Base-by-base conservation (phyloP, 2,329 filamentous ascomycete species). In the Dothideomycetes sp. region DNA sequence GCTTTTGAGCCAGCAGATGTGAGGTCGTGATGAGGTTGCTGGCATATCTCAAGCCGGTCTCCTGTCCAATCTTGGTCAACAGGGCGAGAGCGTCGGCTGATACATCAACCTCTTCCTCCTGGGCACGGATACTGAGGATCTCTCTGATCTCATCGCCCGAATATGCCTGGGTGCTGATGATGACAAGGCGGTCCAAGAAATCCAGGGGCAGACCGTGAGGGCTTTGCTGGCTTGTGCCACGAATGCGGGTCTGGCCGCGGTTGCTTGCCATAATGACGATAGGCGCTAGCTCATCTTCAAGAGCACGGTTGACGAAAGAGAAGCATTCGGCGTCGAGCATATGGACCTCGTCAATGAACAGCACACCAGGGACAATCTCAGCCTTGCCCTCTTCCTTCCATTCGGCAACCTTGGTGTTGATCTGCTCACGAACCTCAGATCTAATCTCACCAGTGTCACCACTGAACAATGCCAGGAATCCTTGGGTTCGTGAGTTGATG, bases 261-360 rank as follows among this genome's bases (percentile, higher is more conserved):
- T 98, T 98, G 72, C 84, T 94, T 41, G 91, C 91, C 91, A 98
- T 98, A 65, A 98, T 98, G 62, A 98, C 88, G 49, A 98, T 88
- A 27, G 91, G 91, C 1, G 91, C 87, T 22, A 98, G 74, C 55
- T 96, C 87, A 46, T 88, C 86, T 65, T 98, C 91, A 31, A 98
- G 73, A 1, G 91, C 91, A 38, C 91, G 84, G 70, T 98, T 98
- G 71, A 98, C 82, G 70, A 94, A 98, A 31, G 87, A 93, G 70
- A 94, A 98, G 69, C 89, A 96, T 64, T 98, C 91, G 49, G 96
- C 95, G 61, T 98, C 91, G 44, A 98, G 83, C 89, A 98, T 96
- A 71, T 98, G 91, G 4, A 98, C 89, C 68, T 98, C 91, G 56
- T 98, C 91, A 56, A 98, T 94, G 70, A 98, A 98, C 6, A 98